Evolutionary conservation across 768 basidiomycete species (phyloP).

Genomic region (Rhodocollybia butyracea): DNA sequence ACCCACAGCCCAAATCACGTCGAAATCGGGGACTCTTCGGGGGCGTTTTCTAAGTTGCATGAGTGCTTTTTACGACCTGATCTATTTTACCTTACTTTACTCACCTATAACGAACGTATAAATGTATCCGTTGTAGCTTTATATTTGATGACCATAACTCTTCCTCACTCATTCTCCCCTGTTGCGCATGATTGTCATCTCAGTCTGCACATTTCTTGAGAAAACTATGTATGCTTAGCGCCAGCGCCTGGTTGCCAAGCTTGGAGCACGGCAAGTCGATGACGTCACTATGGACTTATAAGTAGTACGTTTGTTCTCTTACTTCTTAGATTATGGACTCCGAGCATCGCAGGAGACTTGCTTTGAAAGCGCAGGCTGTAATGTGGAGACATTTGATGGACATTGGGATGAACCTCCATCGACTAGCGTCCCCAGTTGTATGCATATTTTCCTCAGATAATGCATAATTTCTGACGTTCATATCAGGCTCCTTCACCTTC

Average conservation of each 20-base stretch:
- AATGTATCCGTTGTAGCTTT: neutral
- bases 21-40: constrained; percentile 80
- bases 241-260: no score
- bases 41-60: constrained; percentile 67
- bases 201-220: no score
- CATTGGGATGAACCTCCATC: constrained; percentile 8
- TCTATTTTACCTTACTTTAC: neutral
- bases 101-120: neutral
- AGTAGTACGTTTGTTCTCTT: neutral
- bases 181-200: no score
- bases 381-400: constrained; percentile 9
- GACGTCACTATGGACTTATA: neutral
- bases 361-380: constrained; percentile 7
- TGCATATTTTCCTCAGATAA: neutral
- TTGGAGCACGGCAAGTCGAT: neutral
- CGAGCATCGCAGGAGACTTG: neutral
- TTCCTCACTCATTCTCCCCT: no score
- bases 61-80: neutral
- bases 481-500: constrained; percentile 1
- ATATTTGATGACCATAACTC: no score
- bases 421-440: neutral
- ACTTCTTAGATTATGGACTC: neutral
- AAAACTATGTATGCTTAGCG: no score
- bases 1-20: constrained; percentile 70
- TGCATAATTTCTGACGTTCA: neutral